Conservation (phyloP, 75 land plant species). For the Gnetum montanum region DNA sequence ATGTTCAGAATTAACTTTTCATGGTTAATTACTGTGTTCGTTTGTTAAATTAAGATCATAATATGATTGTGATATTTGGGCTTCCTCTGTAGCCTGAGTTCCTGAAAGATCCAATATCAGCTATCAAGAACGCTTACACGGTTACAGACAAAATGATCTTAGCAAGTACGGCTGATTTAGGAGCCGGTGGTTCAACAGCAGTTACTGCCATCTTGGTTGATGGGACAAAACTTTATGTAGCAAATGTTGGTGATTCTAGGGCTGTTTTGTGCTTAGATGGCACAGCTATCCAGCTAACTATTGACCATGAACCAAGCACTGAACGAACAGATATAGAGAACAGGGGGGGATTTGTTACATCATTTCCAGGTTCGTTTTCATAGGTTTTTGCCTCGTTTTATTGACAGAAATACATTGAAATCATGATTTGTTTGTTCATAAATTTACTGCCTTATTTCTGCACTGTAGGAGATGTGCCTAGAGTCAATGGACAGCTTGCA, state of each 20-base stretch:
- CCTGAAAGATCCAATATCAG: conserved; percentile 48
- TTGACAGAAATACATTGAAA: neutral
- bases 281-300: conserved; percentile 57
- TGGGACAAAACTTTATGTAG: conserved; percentile 56
- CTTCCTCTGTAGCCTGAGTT: conserved; percentile 55
- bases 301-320: conserved; percentile 71
- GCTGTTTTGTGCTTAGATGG: conserved; percentile 61
- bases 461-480: conserved; percentile 69
- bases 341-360: conserved; percentile 71
- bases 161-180: conserved; percentile 30
- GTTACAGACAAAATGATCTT: conserved; percentile 54
- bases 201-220: conserved; percentile 77
- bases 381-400: no score
- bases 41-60: no score
- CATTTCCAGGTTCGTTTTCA: conserved; percentile 49
- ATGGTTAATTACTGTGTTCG: no score
- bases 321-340: conserved; percentile 52
- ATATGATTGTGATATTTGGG: no score
- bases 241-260: conserved; percentile 85
- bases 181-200: conserved; percentile 81
- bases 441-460: neutral
- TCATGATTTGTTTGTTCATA: neutral
- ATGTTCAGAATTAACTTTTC: no score
- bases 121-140: conserved; percentile 58
- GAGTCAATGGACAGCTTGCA: conserved; percentile 83